Evolutionary conservation across 1,284 basidiomycete genomes (phyloP), one percentile per base, ranked within the genome.

Genomic region (Rhodotorula sp.): DNA sequence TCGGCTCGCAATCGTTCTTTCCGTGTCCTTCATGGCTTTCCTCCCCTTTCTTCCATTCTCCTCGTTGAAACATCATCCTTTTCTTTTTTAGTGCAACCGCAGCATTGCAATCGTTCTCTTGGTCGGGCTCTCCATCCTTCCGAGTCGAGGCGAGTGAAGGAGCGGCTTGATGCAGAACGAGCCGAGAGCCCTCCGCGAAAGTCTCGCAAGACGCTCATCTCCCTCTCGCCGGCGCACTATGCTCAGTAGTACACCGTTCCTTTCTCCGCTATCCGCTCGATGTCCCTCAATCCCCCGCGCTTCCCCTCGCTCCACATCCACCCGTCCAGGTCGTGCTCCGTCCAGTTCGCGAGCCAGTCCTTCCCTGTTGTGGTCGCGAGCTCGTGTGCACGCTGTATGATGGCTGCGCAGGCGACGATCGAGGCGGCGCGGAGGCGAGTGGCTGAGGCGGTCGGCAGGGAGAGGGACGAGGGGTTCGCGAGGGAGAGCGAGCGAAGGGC

Each of bases 391-490:
- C 80, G 80, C 64, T 85, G 80, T 17, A 88, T 81, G 58, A 91
- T 88, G 63, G 84, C 78, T 74, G 90, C 86, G 77, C 89, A 90
- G 24, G 89, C 90, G 75, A 89, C 85, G 59, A 92, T 84, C 0
- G 90, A 86, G 2, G 90, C 87, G 2, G 90, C 89, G n/a, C 91
- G 88, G 55, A 93, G 80, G n/a, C 87, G 81, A 76, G 86, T 91
- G 4, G 89, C 86, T 2, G 59, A 47, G 24, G 48, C 19, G 34
- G 29, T 2, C 7, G 62, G 32, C 52, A 67, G 62, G 13, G 30
- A 5, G 48, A 34, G 44, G 6, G 56, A 30, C 0, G 30, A 30
- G 24, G 53, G 46, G 5, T 22, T 13, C 8, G 59, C 1, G 46
- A 29, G 54, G 47, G 49, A 46, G 6, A 59, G 30, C 6, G 46